A percentile compares a stretch with the other conserved stretches of the same genome.
Evolutionary conservation across 441 rosid species (phyloP).

Genomic region (Croton setiger): DNA sequence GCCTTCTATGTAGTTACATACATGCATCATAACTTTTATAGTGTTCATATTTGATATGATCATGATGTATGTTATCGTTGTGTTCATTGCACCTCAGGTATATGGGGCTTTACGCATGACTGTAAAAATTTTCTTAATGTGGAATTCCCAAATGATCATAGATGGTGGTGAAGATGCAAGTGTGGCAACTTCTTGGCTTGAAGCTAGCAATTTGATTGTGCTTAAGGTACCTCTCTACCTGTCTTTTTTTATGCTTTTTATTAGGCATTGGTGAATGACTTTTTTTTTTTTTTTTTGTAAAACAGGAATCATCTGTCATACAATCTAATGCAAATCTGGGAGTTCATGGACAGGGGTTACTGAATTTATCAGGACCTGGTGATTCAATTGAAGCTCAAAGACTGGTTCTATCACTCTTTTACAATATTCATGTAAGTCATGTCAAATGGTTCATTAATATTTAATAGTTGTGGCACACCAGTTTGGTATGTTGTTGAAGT

Average conservation of each 20-base stretch:
- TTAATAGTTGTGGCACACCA: background rate
- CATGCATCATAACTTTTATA: background rate
- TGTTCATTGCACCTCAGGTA: slow-evolving; percentile 45
- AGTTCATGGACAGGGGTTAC: slow-evolving; percentile 94
- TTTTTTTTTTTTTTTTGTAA: slow-evolving; percentile 10
- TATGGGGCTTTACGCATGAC: slow-evolving; percentile 99
- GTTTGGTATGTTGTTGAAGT: background rate
- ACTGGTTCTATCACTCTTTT: slow-evolving; percentile 87
- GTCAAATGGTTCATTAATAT: background rate
- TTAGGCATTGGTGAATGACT: slow-evolving; percentile 10
- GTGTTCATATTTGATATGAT: slow-evolving; percentile 6
- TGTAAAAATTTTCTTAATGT: slow-evolving; percentile 98
- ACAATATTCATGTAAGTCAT: slow-evolving; percentile 80
- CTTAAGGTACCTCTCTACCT: slow-evolving; percentile 58
- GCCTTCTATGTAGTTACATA: background rate
- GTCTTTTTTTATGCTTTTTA: slow-evolving; percentile 16
- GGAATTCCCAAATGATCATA: slow-evolving; percentile 90
- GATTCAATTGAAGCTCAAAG: slow-evolving; percentile 94
- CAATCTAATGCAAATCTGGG: slow-evolving; percentile 95
- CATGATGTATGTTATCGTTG: slow-evolving; percentile 16
- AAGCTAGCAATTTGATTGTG: slow-evolving; percentile 96
- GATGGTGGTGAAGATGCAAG: slow-evolving; percentile 84
- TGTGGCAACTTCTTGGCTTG: slow-evolving; percentile 87
- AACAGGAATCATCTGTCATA: slow-evolving; percentile 90
- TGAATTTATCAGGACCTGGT: slow-evolving; percentile 95